A percentile compares a stretch with the other conserved stretches of the same genome.
Evolutionary conservation across 2,329 filamentous ascomycete species (phyloP).

Genomic region (Botrytis byssoidea): DNA sequence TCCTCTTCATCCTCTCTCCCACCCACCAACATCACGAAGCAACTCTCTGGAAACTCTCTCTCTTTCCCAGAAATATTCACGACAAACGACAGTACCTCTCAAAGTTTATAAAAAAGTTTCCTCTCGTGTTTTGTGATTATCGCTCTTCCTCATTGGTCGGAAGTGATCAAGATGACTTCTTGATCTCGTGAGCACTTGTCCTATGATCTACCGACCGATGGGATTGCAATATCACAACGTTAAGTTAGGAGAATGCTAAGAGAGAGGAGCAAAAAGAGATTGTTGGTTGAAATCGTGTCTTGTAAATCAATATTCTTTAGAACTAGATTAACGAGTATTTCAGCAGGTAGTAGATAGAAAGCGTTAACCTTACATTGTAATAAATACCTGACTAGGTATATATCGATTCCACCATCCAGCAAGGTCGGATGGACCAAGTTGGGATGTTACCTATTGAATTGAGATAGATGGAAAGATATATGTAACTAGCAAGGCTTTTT

Average conservation of each 20-base stretch:
- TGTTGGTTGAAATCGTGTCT: not conserved
- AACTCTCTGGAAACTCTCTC: not conserved
- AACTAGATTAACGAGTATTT: not conserved
- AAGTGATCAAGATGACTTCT: not conserved
- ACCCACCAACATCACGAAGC: not conserved
- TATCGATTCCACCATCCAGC: not conserved
- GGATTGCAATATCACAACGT: not conserved
- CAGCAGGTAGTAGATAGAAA: not conserved
- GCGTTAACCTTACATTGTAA: not conserved
- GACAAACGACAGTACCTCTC: not conserved
- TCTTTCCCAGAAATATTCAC: not conserved
- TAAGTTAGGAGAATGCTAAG: not conserved
- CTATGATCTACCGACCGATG: not conserved
- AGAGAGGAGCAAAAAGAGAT: not conserved
- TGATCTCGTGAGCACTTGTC: slow-evolving; percentile 4
- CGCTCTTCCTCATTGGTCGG: not conserved
- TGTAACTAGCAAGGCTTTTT: not conserved
- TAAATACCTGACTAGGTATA: not conserved
- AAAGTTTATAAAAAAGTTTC: not conserved
- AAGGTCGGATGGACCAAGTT: not conserved
- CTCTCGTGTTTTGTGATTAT: not conserved
- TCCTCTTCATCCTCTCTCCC: not conserved
- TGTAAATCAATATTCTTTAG: not conserved
- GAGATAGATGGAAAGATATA: not conserved
- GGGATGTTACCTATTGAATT: not conserved